phyloP scores from a whole-genome alignment of 108 stramenopile species.

The Nitzschia putrida region DNA sequence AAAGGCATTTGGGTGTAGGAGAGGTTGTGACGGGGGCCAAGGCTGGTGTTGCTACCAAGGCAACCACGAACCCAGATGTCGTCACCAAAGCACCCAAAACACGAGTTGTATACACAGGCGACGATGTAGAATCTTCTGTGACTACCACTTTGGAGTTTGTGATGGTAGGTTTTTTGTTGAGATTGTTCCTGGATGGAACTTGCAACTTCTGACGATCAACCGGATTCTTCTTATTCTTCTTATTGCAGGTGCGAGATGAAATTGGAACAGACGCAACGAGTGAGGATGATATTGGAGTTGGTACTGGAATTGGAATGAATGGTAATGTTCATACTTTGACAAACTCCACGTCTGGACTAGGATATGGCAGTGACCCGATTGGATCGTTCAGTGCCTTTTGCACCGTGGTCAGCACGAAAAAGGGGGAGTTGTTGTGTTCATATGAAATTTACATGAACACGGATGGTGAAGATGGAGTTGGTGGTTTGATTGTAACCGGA shows the following conservation, averaged over 20 bases:
- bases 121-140: neutral
- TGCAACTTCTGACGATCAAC: neutral
- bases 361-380: conserved; percentile 7
- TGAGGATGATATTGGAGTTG: conserved; percentile 5
- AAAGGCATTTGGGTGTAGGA: too few species aligned
- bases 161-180: neutral
- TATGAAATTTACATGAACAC: conserved; percentile 29
- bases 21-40: too few species aligned
- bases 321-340: conserved; percentile 4
- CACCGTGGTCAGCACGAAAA: conserved; percentile 11
- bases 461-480: conserved; percentile 6
- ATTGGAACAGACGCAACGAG: conserved; percentile 15
- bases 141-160: neutral
- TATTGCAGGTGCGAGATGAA: conserved; percentile 19
- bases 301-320: conserved; percentile 5
- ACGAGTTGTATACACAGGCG: too few species aligned
- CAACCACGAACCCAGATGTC: too few species aligned
- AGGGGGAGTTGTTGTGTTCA: conserved; percentile 26
- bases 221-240: neutral
- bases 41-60: too few species aligned
- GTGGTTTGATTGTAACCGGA: conserved; percentile 25
- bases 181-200: neutral
- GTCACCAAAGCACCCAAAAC: too few species aligned
- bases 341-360: neutral
- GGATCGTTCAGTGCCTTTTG: conserved; percentile 29